Conservation (phyloP, 441 rosid genomes). For the Corymbia citriodora region DNA sequence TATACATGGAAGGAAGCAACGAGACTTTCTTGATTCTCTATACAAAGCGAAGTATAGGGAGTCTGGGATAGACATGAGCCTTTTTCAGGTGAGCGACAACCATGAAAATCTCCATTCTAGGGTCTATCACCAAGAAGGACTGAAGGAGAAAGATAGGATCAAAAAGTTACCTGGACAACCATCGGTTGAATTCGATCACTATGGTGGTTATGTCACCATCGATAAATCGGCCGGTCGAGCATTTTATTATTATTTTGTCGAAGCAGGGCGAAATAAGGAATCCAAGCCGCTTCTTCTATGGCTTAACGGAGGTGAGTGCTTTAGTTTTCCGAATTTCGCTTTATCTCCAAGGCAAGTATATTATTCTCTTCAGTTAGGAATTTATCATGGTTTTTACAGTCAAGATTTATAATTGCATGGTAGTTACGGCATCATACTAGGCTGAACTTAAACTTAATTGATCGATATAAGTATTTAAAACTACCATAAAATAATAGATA, state of each 20-base stretch:
- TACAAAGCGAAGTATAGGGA: not conserved
- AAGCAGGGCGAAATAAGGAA: slow-evolving; percentile 39
- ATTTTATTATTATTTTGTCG: slow-evolving; percentile 62
- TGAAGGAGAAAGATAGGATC: slow-evolving; percentile 56
- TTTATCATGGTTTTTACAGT: not conserved
- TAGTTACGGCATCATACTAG: not conserved
- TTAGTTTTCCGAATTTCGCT: not conserved
- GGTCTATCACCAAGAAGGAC: slow-evolving; percentile 19
- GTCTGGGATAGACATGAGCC: not conserved
- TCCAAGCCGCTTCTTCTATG: slow-evolving; percentile 78
- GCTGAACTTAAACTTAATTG: not conserved
- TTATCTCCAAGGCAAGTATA: not conserved
- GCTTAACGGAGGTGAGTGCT: slow-evolving; percentile 80
- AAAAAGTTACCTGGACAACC: slow-evolving; percentile 72
- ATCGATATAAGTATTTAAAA: too few relatives aligned
- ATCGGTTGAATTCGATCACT: slow-evolving; percentile 43
- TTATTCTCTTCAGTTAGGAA: not conserved
- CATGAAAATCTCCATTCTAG: not conserved
- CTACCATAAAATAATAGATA: not conserved
- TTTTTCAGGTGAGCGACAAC: not conserved
- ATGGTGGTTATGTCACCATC: slow-evolving; percentile 71
- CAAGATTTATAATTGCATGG: not conserved
- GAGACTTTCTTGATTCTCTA: not conserved
- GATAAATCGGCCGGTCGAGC: slow-evolving; percentile 62
- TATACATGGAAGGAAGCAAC: not conserved